A percentile compares a stretch with the other conserved stretches of the same genome.
phyloP scores from a whole-genome alignment of 371 early-diverging fungal species.

The Rozella allomycis region DNA sequence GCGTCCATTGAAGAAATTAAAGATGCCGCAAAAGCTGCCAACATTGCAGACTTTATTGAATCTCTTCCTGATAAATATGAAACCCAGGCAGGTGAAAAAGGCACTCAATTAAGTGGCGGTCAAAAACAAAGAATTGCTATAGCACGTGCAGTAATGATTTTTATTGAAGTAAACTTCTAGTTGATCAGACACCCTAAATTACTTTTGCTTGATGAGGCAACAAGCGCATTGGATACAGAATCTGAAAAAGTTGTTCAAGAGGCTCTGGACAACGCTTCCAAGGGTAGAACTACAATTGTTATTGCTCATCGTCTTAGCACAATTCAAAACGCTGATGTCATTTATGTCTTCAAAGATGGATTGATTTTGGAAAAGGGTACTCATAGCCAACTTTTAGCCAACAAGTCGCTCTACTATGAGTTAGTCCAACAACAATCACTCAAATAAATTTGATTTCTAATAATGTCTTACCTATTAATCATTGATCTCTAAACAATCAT shows the following conservation, averaged over 20 bases:
- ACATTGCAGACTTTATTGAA: conserved; percentile 50
- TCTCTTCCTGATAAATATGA: conserved; percentile 50
- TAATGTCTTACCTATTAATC: too few relatives aligned
- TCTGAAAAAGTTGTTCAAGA: conserved; percentile 72
- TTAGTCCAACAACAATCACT: not conserved
- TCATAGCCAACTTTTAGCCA: conserved; percentile 39
- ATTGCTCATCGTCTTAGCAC: conserved; percentile 55
- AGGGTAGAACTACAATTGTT: conserved; percentile 44
- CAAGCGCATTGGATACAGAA: conserved; percentile 33
- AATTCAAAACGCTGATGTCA: conserved; percentile 35
- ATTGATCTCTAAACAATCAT: too few relatives aligned
- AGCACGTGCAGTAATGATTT: conserved; percentile 19
- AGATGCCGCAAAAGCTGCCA: conserved; percentile 37
- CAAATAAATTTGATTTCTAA: too few relatives aligned
- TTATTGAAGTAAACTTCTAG: too few relatives aligned
- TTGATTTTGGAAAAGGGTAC: conserved; percentile 56
- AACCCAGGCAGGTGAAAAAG: conserved; percentile 53
- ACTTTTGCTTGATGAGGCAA: conserved; percentile 29
- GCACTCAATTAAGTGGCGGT: conserved; percentile 21
- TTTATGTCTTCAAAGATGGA: conserved; percentile 31
- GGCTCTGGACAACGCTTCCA: conserved; percentile 49
- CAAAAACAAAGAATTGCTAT: conserved; percentile 57
- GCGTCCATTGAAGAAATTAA: conserved; percentile 46
- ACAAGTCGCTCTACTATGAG: conserved; percentile 11
- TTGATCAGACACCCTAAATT: conserved; percentile 25